Conservation (phyloP, 768 basidiomycete genomes). For the Lactifluus piperatus region DNA sequence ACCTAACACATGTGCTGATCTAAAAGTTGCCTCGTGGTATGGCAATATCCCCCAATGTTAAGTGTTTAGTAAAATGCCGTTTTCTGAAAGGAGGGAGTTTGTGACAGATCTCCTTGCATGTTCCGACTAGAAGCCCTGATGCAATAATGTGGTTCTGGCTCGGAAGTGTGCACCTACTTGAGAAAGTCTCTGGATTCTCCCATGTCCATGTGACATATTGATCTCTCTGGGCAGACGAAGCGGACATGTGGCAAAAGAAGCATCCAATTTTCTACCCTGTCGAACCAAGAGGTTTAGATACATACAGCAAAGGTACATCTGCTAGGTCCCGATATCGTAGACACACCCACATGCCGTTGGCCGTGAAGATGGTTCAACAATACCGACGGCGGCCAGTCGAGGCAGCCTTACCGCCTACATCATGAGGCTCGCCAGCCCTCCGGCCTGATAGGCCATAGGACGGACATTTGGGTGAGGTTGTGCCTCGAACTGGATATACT, state of each 20-base stretch:
- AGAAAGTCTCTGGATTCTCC: not conserved
- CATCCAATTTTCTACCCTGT: not conserved
- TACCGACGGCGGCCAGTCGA: not conserved
- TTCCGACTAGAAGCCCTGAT: not conserved
- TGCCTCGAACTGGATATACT: slow-evolving; percentile 80
- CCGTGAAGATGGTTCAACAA: not conserved
- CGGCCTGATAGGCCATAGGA: slow-evolving; percentile 84
- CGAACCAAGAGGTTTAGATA: not conserved
- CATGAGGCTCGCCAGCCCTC: slow-evolving; percentile 59
- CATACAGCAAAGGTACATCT: not conserved
- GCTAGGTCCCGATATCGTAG: not conserved
- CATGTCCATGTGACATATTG: not conserved
- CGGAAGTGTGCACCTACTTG: not conserved
- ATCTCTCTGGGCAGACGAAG: not conserved
- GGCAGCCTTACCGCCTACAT: slow-evolving; percentile 37
- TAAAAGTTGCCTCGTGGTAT: not conserved
- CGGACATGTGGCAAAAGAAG: not conserved
- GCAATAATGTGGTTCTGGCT: not conserved
- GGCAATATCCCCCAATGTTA: not conserved
- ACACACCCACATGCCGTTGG: not conserved
- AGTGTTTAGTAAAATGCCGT: too few relatives aligned
- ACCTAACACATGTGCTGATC: not conserved
- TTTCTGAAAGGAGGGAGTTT: not conserved
- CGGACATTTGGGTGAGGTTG: slow-evolving; percentile 82
- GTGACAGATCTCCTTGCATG: not conserved